Evolutionary conservation across 306 rosid genomes (phyloP).

Genomic region (Acacia acuminata): DNA sequence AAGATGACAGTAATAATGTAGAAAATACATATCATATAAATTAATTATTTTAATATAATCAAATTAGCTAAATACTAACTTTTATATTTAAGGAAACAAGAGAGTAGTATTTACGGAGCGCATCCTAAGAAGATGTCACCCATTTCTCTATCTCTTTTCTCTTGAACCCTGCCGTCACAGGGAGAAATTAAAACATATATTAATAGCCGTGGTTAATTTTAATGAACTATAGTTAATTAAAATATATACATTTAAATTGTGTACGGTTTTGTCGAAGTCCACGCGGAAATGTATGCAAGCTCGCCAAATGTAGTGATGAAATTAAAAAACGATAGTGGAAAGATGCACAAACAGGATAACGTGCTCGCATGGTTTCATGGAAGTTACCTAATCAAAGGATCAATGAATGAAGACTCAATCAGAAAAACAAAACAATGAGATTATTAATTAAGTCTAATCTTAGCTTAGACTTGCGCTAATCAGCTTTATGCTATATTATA

Average conservation of each 20-base stretch:
- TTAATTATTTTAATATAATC: too few species aligned
- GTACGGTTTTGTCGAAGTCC: neutral
- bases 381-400: neutral
- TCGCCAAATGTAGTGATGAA: neutral
- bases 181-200: too few species aligned
- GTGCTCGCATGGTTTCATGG: slow-evolving; percentile 25
- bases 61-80: too few species aligned
- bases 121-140: too few species aligned
- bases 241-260: neutral
- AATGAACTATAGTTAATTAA: too few species aligned
- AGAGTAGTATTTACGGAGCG: too few species aligned
- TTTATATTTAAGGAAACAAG: too few species aligned
- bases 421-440: neutral
- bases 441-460: neutral
- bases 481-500: neutral
- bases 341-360: slow-evolving; percentile 13
- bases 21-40: too few species aligned
- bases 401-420: neutral
- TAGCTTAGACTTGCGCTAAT: neutral
- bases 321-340: neutral
- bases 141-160: too few species aligned
- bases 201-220: too few species aligned
- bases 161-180: too few species aligned
- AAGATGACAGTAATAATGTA: rapidly evolving
- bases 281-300: neutral